phyloP scores from a whole-genome alignment of 2,329 filamentous ascomycete species.

The Botryotinia convoluta region DNA sequence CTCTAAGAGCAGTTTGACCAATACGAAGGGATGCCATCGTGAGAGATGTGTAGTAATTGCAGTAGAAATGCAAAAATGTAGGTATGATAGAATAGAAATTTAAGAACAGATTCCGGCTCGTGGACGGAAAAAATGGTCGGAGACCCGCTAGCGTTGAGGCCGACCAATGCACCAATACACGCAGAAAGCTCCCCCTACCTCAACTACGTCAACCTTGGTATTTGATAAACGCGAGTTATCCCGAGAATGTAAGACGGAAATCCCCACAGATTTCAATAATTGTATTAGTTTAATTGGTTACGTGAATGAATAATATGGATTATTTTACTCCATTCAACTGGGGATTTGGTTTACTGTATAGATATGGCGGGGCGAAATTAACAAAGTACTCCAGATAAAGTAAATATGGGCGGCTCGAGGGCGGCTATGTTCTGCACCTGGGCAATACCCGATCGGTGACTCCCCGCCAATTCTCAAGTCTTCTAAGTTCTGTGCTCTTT shows the following conservation, averaged over 20 bases:
- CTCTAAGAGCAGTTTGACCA: constrained; percentile 77
- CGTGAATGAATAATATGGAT: not conserved
- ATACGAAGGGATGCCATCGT: constrained; percentile 84
- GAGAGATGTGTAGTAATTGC: constrained; percentile 7
- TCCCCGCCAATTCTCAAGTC: not conserved
- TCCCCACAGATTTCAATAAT: not conserved
- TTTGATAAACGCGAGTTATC: constrained; percentile 10
- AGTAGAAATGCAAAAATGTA: constrained; percentile 30
- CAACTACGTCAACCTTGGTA: constrained; percentile 6
- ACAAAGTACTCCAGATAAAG: not conserved
- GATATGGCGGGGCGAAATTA: not conserved
- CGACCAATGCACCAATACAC: constrained; percentile 9
- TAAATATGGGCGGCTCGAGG: not conserved
- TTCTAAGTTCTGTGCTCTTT: not conserved
- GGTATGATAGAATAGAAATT: constrained; percentile 38
- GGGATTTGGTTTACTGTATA: not conserved
- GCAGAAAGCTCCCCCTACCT: not conserved
- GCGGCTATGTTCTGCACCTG: not conserved
- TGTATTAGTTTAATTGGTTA: not conserved
- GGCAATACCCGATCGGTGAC: not conserved
- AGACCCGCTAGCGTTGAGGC: constrained; percentile 11
- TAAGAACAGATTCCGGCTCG: constrained; percentile 20
- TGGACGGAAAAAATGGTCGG: constrained; percentile 19
- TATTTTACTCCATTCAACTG: not conserved
- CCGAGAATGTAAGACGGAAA: constrained; percentile 17